Percentiles rank a stretch among this genome's conserved stretches.
Evolutionary conservation across 192 early-diverging fungal species (phyloP).

Genomic region (Mortierella claussenii): DNA sequence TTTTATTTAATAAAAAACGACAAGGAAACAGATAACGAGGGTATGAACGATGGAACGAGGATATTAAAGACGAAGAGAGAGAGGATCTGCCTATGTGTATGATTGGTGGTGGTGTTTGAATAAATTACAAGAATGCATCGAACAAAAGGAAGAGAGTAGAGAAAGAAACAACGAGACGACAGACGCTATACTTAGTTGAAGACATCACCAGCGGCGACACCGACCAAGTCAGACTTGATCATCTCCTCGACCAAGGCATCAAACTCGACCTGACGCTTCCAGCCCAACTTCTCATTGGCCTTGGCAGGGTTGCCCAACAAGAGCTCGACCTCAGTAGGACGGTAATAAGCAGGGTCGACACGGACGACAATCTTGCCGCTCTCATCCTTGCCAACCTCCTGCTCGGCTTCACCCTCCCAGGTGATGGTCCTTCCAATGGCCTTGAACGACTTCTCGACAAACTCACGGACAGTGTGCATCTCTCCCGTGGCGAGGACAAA

Average conservation of each 20-base stretch:
- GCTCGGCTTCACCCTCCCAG: neutral
- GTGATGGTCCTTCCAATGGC: constrained; percentile 55
- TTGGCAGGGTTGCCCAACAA: neutral
- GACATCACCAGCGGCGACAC: neutral
- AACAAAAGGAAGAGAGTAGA: neutral
- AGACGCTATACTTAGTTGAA: neutral
- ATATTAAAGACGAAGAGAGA: too few species aligned
- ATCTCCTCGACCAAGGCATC: neutral
- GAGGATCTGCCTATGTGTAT: too few species aligned
- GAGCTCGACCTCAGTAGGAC: neutral
- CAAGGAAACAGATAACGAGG: too few species aligned
- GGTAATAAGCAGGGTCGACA: neutral
- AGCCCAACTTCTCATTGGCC: neutral
- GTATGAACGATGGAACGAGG: too few species aligned
- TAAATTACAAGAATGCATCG: too few species aligned
- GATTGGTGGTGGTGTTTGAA: too few species aligned
- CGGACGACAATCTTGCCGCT: neutral
- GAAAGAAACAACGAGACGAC: neutral
- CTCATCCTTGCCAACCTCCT: neutral
- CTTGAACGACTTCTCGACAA: constrained; percentile 78
- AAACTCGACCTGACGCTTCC: neutral
- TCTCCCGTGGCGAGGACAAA: constrained; percentile 82
- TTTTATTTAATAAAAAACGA: neutral
- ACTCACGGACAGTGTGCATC: constrained; percentile 81
- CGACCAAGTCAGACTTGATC: neutral